Evolutionary conservation across 78 protist genomes (phyloP).

Genomic region (Polysphondylium violaceum): DNA sequence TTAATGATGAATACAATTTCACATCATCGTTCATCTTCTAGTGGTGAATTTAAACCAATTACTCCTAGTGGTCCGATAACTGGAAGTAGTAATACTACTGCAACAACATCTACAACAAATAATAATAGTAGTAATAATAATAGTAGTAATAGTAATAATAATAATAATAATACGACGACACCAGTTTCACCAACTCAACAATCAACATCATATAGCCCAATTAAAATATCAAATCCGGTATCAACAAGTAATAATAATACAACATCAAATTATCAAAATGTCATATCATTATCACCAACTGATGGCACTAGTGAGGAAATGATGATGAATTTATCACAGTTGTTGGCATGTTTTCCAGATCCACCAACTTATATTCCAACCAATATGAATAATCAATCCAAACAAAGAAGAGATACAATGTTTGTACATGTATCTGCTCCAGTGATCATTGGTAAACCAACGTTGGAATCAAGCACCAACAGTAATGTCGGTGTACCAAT

Average conservation of each 20-base stretch:
- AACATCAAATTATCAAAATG: no score
- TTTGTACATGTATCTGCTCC: neutral
- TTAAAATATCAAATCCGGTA: neutral
- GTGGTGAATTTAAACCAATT: no score
- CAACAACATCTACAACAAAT: neutral
- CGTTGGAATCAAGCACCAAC: neutral
- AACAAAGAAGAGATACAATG: constrained; percentile 42
- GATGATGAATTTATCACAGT: constrained; percentile 32
- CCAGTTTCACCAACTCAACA: neutral
- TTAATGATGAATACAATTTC: no score
- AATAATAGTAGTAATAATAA: no score
- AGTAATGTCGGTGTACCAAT: neutral
- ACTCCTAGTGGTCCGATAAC: no score
- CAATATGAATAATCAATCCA: neutral
- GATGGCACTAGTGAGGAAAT: constrained; percentile 15
- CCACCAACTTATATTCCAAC: constrained; percentile 36
- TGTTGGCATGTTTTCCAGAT: constrained; percentile 58
- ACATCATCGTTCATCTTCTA: no score
- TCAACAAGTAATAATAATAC: no score
- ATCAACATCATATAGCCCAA: neutral
- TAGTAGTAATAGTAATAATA: no score
- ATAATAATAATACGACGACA: no score
- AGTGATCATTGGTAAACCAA: no score
- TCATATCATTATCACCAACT: no score
- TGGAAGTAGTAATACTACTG: no score